Conservation (phyloP, 2,329 filamentous ascomycete species). For the Paracorniculantispora psalliotae region DNA sequence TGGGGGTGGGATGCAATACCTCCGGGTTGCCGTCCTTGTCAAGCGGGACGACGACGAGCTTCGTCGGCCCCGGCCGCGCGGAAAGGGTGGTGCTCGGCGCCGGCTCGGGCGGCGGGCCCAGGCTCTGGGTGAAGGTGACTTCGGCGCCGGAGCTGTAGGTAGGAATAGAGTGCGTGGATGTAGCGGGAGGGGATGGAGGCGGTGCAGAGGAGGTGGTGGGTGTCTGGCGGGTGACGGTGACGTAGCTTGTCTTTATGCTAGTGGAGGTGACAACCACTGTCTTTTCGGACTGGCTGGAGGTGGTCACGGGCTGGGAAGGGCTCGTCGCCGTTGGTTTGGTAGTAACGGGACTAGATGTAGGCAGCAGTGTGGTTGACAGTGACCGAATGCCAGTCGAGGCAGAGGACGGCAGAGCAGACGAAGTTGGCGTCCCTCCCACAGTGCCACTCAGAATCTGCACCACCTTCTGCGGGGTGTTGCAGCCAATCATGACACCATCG, state of each 20-base stretch:
- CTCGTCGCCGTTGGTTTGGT: not conserved
- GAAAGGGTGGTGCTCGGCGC: not conserved
- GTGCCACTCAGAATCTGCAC: constrained; percentile 35
- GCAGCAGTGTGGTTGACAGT: not conserved
- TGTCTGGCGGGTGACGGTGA: not conserved
- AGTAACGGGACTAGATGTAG: not conserved
- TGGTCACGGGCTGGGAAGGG: not conserved
- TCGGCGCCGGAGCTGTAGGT: not conserved
- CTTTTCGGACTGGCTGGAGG: not conserved
- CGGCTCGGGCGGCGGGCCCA: too few relatives aligned
- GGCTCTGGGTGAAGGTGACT: constrained; percentile 17
- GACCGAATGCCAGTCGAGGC: not conserved
- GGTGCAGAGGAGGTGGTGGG: not conserved
- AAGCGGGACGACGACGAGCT: not conserved
- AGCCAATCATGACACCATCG: constrained; percentile 45
- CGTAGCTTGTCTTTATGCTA: not conserved
- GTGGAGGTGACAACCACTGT: not conserved
- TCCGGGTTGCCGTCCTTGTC: not conserved
- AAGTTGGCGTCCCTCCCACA: not conserved
- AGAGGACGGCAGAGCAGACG: not conserved
- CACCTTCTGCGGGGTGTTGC: constrained; percentile 37
- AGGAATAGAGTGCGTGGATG: not conserved
- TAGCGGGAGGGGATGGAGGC: not conserved
- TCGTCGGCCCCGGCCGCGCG: not conserved
- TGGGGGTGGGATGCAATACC: not conserved